Percentiles rank a stretch among this genome's conserved stretches.
Conservation (phyloP, 1,284 basidiomycete species). For the Heterobasidion parviporum region DNA sequence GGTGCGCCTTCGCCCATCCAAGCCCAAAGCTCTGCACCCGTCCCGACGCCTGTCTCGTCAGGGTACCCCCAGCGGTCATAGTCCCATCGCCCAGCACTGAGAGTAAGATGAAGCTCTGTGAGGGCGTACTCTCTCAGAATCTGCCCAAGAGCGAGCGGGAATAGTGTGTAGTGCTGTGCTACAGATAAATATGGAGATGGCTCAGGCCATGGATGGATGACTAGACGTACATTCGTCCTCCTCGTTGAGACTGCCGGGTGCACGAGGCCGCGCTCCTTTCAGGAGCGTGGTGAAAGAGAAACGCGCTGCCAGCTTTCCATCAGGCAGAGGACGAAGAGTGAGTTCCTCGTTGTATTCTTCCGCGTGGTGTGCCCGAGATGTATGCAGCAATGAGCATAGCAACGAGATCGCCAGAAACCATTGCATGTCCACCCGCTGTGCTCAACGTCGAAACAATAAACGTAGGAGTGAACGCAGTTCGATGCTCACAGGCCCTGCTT, state of each 20-base stretch:
- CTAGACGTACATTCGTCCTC: slow-evolving; percentile 44
- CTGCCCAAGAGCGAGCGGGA: slow-evolving; percentile 82
- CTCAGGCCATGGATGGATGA: slow-evolving; percentile 4
- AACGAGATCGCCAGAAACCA: background rate
- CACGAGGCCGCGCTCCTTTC: slow-evolving; percentile 40
- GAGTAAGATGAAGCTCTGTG: slow-evolving; percentile 78
- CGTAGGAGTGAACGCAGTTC: no score
- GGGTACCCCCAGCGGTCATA: slow-evolving; percentile 83
- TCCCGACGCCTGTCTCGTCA: slow-evolving; percentile 66
- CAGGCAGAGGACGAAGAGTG: slow-evolving; percentile 64
- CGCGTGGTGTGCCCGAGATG: background rate
- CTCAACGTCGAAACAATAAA: no score
- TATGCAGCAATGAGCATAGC: background rate
- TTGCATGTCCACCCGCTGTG: no score
- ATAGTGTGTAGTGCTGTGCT: slow-evolving; percentile 79
- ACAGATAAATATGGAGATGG: background rate
- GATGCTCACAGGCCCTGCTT: no score
- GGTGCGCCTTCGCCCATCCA: slow-evolving; percentile 68
- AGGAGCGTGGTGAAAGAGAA: slow-evolving; percentile 78
- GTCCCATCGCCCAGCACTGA: slow-evolving; percentile 90
- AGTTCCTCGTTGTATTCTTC: slow-evolving; percentile 68
- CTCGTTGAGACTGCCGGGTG: slow-evolving; percentile 36
- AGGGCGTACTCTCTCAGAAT: slow-evolving; percentile 80
- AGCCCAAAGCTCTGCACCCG: slow-evolving; percentile 85
- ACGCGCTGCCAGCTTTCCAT: slow-evolving; percentile 79